A percentile compares a stretch with the other conserved stretches of the same genome.
These are phyloP conservation scores for Phytophthora vignae DNA, from an alignment of 352 stramenopile species.

Conservation along the genomic window DNA sequence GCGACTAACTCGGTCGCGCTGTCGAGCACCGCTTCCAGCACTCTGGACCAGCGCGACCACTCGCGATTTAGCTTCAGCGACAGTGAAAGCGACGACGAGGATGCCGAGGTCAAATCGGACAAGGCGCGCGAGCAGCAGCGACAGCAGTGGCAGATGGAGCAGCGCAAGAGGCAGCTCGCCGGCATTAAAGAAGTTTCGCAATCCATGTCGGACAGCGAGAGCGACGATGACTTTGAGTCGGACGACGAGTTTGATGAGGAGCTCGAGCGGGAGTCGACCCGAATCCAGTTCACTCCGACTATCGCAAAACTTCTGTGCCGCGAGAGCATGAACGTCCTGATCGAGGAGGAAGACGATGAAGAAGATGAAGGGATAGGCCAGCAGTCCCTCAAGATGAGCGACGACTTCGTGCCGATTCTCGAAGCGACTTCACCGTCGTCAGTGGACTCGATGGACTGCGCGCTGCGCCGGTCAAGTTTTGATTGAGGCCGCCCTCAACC, in stretches of 20 bases:
- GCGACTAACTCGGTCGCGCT: constrained; percentile 27
- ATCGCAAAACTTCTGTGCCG: constrained; percentile 56
- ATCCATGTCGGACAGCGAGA: constrained; percentile 39
- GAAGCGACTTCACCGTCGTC: constrained; percentile 50
- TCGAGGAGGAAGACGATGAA: constrained; percentile 66
- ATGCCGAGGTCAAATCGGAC: constrained; percentile 34
- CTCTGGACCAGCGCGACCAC: constrained; percentile 33
- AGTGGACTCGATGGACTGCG: constrained; percentile 57
- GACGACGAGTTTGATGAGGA: constrained; percentile 45
- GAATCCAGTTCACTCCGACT: constrained; percentile 53
- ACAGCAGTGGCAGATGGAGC: constrained; percentile 48
- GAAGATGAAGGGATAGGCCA: constrained; percentile 31
- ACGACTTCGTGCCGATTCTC: constrained; percentile 68
- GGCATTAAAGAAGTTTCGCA: constrained; percentile 37
- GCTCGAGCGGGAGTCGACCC: constrained; percentile 42
- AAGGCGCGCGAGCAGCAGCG: constrained; percentile 37
- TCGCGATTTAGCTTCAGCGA: constrained; percentile 37
- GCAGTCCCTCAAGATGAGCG: constrained; percentile 36
- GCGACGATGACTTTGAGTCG: constrained; percentile 40
- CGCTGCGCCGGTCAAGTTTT: constrained; percentile 44
- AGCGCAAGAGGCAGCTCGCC: constrained; percentile 44
- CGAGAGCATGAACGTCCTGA: constrained; percentile 63
- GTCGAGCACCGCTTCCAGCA: constrained; percentile 35
- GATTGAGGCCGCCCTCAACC: constrained; percentile 30
- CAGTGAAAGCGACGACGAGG: constrained; percentile 33